These are phyloP conservation scores for Pelargonium nanum DNA, from an alignment of 345 rosid species.

Conservation along the genomic window DNA sequence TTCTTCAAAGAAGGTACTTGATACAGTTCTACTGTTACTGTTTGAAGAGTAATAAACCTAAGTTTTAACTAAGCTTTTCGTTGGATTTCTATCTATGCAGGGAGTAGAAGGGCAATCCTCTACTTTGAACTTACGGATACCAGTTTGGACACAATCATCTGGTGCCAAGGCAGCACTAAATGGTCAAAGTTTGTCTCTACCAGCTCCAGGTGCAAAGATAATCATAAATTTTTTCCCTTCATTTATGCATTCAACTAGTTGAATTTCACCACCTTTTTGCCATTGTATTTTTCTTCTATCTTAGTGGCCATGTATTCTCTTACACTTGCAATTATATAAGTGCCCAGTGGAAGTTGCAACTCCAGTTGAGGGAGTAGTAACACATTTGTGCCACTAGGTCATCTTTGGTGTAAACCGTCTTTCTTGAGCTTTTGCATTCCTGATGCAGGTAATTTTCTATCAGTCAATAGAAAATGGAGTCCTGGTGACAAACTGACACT, in stretches of 20 bases:
- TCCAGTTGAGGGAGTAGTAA: no score
- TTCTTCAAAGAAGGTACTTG: constrained; percentile 35
- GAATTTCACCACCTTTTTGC: neutral
- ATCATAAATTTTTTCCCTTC: neutral
- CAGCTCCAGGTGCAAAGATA: constrained; percentile 48
- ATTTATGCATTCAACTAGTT: neutral
- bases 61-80: no score
- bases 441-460: constrained; percentile 49
- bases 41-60: neutral
- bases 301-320: neutral
- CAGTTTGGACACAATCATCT: constrained; percentile 49
- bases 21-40: neutral
- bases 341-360: no score
- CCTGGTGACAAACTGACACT: constrained; percentile 42
- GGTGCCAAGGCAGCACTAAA: constrained; percentile 59
- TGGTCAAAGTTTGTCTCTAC: constrained; percentile 32
- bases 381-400: no score
- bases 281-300: neutral
- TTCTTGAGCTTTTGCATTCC: neutral
- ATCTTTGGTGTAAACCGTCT: neutral
- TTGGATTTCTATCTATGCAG: constrained; percentile 18
- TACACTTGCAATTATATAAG: neutral
- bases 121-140: constrained; percentile 64
- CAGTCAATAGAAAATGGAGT: constrained; percentile 46
- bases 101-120: constrained; percentile 33